A percentile compares a stretch with the other conserved stretches of the same genome.
phyloP scores from a whole-genome alignment of 1,284 basidiomycete genomes.

The Microbotryum violaceum region DNA sequence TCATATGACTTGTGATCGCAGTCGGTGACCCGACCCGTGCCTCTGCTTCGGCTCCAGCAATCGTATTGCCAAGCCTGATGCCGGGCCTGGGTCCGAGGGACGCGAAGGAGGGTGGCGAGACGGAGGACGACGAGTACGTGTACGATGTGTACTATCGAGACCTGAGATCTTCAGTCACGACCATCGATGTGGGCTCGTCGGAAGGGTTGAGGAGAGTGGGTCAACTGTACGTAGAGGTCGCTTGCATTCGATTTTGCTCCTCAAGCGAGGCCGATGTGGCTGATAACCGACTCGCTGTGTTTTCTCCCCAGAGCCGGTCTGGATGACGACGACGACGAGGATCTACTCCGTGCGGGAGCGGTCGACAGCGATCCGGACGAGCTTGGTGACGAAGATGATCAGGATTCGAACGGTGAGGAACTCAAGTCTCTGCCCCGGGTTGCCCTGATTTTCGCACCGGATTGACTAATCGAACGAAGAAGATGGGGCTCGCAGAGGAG shows the following conservation, averaged over 20 bases:
- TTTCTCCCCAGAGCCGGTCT: slow-evolving; percentile 14
- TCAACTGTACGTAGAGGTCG: slow-evolving; percentile 23
- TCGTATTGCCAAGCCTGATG: neutral
- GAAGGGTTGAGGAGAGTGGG: slow-evolving; percentile 30
- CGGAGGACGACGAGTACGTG: slow-evolving; percentile 25
- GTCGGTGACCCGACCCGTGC: slow-evolving; percentile 3
- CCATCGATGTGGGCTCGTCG: slow-evolving; percentile 15
- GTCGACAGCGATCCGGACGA: slow-evolving; percentile 11
- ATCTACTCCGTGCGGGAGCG: neutral
- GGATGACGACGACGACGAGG: slow-evolving; percentile 13
- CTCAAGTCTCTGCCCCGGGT: neutral
- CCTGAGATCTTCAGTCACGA: neutral
- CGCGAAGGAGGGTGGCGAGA: slow-evolving; percentile 4
- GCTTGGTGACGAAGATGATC: slow-evolving; percentile 30
- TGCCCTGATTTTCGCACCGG: neutral
- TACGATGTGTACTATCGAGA: slow-evolving; percentile 36
- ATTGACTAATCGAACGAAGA: neutral
- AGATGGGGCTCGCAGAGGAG: slow-evolving; percentile 24
- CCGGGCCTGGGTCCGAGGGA: neutral
- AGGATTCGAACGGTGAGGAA: slow-evolving; percentile 31
- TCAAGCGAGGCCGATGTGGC: neutral
- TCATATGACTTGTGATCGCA: neutral
- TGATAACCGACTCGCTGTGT: neutral
- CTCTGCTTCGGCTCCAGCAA: neutral
- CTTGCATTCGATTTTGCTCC: neutral